Conservation (phyloP, 306 rosid genomes). For the Gillenia trifoliata region DNA sequence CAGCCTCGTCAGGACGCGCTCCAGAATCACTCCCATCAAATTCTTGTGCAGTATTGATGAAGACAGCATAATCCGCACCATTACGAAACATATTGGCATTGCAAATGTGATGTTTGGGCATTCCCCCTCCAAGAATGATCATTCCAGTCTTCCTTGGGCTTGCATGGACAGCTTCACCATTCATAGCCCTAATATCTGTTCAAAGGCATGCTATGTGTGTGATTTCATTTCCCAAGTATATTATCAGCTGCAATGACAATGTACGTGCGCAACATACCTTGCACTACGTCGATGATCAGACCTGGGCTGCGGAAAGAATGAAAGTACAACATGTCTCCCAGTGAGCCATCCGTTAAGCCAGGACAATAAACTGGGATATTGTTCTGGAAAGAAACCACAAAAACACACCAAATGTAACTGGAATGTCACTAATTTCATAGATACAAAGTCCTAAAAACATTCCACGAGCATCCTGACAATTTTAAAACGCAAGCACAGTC, state of each 20-base stretch:
- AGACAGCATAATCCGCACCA: conserved; percentile 91
- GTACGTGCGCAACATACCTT: conserved; percentile 36
- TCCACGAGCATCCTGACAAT: too few relatives aligned
- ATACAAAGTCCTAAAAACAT: too few relatives aligned
- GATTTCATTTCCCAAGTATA: conserved; percentile 1
- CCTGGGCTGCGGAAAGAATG: conserved; percentile 85
- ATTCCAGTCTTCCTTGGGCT: conserved; percentile 88
- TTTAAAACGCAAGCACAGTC: neutral
- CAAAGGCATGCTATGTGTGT: conserved; percentile 19
- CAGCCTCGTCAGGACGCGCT: conserved; percentile 90
- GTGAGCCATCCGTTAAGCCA: conserved; percentile 88
- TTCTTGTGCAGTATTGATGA: conserved; percentile 89
- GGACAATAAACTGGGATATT: conserved; percentile 89
- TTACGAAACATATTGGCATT: conserved; percentile 99
- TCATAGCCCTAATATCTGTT: conserved; percentile 86
- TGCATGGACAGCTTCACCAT: conserved; percentile 90
- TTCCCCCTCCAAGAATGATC: conserved; percentile 87
- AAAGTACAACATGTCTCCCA: conserved; percentile 95
- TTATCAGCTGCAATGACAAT: conserved; percentile 3
- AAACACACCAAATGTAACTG: neutral
- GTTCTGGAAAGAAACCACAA: conserved; percentile 51
- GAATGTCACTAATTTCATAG: neutral
- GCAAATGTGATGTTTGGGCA: conserved; percentile 98
- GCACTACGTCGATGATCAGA: conserved; percentile 67
- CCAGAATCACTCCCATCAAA: conserved; percentile 97